Percentiles rank a stretch among this genome's conserved stretches.
These are phyloP conservation scores for Monosporozyma yasuniensis DNA, from an alignment of 805 yeast genomes.

Conservation along the genomic window DNA sequence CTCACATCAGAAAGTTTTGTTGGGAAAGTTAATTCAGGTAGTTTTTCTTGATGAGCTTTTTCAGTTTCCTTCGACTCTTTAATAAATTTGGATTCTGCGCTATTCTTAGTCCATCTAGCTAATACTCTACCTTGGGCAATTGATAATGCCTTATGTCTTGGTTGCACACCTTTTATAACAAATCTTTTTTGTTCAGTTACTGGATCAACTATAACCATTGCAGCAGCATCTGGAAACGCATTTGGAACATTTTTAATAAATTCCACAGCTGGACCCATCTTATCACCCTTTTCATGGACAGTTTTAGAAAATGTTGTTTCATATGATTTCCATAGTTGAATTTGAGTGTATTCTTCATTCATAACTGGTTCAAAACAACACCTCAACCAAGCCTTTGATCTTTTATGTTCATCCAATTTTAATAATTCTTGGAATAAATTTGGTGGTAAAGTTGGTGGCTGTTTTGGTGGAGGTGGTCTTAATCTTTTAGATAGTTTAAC, in stretches of 20 bases:
- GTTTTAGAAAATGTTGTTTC: constrained; percentile 73
- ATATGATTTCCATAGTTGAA: constrained; percentile 90
- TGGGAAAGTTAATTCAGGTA: constrained; percentile 26
- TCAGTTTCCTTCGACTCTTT: constrained; percentile 13
- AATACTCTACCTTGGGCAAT: constrained; percentile 38
- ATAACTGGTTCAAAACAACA: constrained; percentile 75
- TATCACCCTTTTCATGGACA: constrained; percentile 41
- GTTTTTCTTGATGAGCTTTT: constrained; percentile 17
- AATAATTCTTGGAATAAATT: constrained; percentile 53
- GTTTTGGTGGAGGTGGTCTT: constrained; percentile 53
- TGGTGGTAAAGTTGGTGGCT: constrained; percentile 52
- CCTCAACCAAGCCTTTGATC: constrained; percentile 93
- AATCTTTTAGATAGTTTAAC: constrained; percentile 45
- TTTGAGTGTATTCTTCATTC: constrained; percentile 86
- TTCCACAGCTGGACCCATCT: constrained; percentile 87
- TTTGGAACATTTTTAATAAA: constrained; percentile 88
- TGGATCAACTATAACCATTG: constrained; percentile 75
- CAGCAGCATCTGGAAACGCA: constrained; percentile 81
- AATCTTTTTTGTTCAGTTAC: constrained; percentile 65
- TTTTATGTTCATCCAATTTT: constrained; percentile 66
- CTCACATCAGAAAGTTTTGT: constrained; percentile 25
- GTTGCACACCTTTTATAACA: constrained; percentile 89
- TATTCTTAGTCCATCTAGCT: constrained; percentile 22
- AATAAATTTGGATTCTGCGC: constrained; percentile 16
- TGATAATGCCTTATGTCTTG: constrained; percentile 54